phyloP scores from a whole-genome alignment of 345 rosid species.

The Brassica napus region Da-Ae NC_063439.1:1785001-1785500 shows the following conservation, averaged over 20 bases:
- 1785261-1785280: neutral
- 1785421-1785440: neutral
- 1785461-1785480: neutral
- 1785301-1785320: neutral
- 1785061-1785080: neutral
- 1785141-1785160: slow-evolving; percentile 20
- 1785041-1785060: slow-evolving; percentile 20
- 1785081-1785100: neutral
- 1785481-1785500: neutral
- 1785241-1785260: slow-evolving; percentile 8
- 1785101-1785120: slow-evolving; percentile 12
- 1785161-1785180: slow-evolving; percentile 7
- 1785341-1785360: neutral
- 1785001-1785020: slow-evolving; percentile 25
- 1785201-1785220: neutral
- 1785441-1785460: neutral
- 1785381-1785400: neutral
- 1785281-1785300: neutral
- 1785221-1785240: slow-evolving; percentile 2
- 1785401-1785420: neutral
- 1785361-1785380: neutral
- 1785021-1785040: neutral
- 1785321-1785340: neutral
- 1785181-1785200: neutral
- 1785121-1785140: slow-evolving; percentile 8